Evolutionary conservation across 2,329 filamentous ascomycete genomes (phyloP).

Genomic region (Monosporascus sp.): DNA sequence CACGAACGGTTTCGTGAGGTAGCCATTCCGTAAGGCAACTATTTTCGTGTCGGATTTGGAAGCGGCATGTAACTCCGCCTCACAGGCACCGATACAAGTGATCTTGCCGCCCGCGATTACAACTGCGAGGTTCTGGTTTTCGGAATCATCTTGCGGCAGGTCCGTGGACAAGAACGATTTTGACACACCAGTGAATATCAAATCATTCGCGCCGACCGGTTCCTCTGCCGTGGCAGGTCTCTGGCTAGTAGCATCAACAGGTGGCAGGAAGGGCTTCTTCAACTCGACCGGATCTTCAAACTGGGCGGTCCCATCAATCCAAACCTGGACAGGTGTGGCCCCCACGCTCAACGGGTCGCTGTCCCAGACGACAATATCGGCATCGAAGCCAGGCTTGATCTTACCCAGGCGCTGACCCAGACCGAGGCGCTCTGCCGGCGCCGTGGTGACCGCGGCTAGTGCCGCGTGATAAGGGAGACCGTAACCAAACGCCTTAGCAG

Average conservation of each 20-base stretch:
- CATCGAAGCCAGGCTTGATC: slow-evolving; percentile 56
- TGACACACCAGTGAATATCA: slow-evolving; percentile 53
- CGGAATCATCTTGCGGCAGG: slow-evolving; percentile 7
- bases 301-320: slow-evolving; percentile 57
- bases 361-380: slow-evolving; percentile 58
- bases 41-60: slow-evolving; percentile 26
- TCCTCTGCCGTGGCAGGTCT: slow-evolving; percentile 38
- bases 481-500: slow-evolving; percentile 54
- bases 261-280: slow-evolving; percentile 38
- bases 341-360: slow-evolving; percentile 56
- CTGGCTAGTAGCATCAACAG: slow-evolving; percentile 33
- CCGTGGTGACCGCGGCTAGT: slow-evolving; percentile 51
- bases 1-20: slow-evolving; percentile 55
- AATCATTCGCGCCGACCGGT: slow-evolving; percentile 29
- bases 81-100: slow-evolving; percentile 50
- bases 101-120: slow-evolving; percentile 49
- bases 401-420: slow-evolving; percentile 54
- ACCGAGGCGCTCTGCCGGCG: slow-evolving; percentile 53
- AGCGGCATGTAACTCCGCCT: slow-evolving; percentile 34
- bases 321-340: slow-evolving; percentile 55
- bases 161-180: slow-evolving; percentile 42
- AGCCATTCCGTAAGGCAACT: slow-evolving; percentile 50
- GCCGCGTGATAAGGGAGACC: slow-evolving; percentile 57
- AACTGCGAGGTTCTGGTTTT: slow-evolving; percentile 36
- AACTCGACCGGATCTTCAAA: slow-evolving; percentile 50